These are phyloP conservation scores for Plasmodium knowlesi DNA, from an alignment of 169 alveolate species.

Conservation along the genomic window DNA sequence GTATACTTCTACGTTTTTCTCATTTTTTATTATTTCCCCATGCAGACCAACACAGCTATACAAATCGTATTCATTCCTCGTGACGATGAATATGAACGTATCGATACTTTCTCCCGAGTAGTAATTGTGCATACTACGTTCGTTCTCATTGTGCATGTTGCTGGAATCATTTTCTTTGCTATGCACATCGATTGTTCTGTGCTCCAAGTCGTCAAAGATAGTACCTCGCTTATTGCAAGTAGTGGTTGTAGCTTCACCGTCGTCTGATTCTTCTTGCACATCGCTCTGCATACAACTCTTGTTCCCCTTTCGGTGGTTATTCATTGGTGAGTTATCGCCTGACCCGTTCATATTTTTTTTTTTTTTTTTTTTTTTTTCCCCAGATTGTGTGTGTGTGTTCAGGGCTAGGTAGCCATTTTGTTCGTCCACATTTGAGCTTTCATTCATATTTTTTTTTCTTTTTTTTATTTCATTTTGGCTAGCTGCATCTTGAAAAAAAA, in stretches of 20 bases:
- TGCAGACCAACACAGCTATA: conserved; percentile 63
- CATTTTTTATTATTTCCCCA: conserved; percentile 75
- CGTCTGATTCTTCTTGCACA: background rate
- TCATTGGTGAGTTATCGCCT: background rate
- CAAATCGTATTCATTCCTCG: conserved; percentile 49
- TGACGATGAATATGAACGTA: conserved; percentile 40
- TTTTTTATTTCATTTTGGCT: conserved; percentile 15
- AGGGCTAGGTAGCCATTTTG: background rate
- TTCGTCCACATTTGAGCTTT: background rate
- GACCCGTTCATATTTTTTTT: conserved; percentile 15
- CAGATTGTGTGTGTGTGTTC: background rate
- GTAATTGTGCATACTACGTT: conserved; percentile 40
- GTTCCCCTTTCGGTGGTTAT: background rate
- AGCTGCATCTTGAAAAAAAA: background rate
- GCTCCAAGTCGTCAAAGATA: background rate
- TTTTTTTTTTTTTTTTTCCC: conserved; percentile 1
- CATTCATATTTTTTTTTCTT: background rate
- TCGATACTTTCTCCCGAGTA: conserved; percentile 55
- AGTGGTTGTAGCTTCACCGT: background rate
- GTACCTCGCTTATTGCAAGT: background rate
- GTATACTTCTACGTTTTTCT: conserved; percentile 36
- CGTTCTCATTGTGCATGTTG: conserved; percentile 37
- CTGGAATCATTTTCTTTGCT: background rate
- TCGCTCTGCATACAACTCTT: background rate
- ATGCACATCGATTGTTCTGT: background rate